Conservation (phyloP, 192 early-diverging fungal species). For the Coemansia furcata region DNA sequence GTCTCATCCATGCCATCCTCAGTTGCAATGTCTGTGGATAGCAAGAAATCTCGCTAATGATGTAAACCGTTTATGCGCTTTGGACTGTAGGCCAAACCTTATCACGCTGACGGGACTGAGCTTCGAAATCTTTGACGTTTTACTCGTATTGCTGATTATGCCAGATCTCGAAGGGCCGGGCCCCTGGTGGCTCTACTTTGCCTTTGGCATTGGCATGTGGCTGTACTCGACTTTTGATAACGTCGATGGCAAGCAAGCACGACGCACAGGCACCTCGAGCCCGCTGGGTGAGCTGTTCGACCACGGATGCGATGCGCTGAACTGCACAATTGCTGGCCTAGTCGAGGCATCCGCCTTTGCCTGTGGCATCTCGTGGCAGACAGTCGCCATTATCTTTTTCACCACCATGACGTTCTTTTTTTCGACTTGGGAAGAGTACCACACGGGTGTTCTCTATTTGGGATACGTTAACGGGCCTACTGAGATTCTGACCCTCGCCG, state of each 20-base stretch:
- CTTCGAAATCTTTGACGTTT: constrained; percentile 73
- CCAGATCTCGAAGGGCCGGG: constrained; percentile 69
- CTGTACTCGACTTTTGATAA: constrained; percentile 89
- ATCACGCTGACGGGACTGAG: constrained; percentile 79
- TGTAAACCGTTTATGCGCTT: constrained; percentile 1
- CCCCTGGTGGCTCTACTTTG: constrained; percentile 70
- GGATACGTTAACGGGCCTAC: constrained; percentile 85
- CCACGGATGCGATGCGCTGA: constrained; percentile 84
- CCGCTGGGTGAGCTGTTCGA: constrained; percentile 85
- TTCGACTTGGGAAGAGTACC: constrained; percentile 89
- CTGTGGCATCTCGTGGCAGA: constrained; percentile 67
- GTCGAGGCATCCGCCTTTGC: constrained; percentile 73
- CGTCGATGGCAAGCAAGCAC: constrained; percentile 82
- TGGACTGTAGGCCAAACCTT: constrained; percentile 64
- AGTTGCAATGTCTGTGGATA: neutral
- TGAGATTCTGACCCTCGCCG: constrained; percentile 75
- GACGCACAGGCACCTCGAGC: constrained; percentile 72
- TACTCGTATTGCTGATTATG: constrained; percentile 65
- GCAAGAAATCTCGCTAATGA: neutral
- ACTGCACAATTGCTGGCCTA: constrained; percentile 73
- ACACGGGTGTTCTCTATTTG: constrained; percentile 81
- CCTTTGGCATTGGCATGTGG: constrained; percentile 78
- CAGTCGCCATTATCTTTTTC: constrained; percentile 60
- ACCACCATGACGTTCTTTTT: constrained; percentile 78
- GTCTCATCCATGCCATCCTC: neutral